phyloP scores from a whole-genome alignment of 345 rosid species.

The Brassica napus region Da-Ae NC_063435.1:11983001-11983500 shows the following conservation, averaged over 20 bases:
- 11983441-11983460: constrained; percentile 28
- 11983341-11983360: constrained; percentile 96
- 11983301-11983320: constrained; percentile 95
- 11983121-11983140: constrained; percentile 92
- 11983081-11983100: constrained; percentile 92
- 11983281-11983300: constrained; percentile 98
- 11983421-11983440: constrained; percentile 73
- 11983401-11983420: constrained; percentile 78
- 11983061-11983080: constrained; percentile 98
- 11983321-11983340: constrained; percentile 99
- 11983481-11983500: constrained; percentile 1
- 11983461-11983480: not conserved
- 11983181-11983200: constrained; percentile 1
- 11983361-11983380: constrained; percentile 88
- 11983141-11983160: constrained; percentile 93
- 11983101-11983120: constrained; percentile 98
- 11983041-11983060: constrained; percentile 91
- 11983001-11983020: constrained; percentile 65
- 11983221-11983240: constrained; percentile 9
- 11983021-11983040: constrained; percentile 91
- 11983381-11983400: constrained; percentile 54
- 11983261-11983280: constrained; percentile 99
- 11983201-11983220: constrained; percentile 2
- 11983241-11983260: constrained; percentile 33
- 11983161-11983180: constrained; percentile 3